Evolutionary conservation across 2,329 filamentous ascomycete species (phyloP).

Genomic region (Aplosporella prunicola): DNA sequence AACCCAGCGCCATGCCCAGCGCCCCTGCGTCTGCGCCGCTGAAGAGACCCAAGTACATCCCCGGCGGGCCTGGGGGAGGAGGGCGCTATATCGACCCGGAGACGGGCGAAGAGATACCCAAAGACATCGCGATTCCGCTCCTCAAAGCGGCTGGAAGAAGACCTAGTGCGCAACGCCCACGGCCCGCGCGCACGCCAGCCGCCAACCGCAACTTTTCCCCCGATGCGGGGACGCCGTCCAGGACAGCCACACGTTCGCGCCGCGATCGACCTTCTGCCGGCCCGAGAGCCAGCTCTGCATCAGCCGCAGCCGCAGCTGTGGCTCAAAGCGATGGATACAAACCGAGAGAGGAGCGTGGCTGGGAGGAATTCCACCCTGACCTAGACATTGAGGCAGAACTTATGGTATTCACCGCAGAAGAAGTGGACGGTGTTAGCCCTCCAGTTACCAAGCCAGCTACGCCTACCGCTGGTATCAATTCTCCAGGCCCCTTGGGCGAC

Average conservation of each 20-base stretch:
- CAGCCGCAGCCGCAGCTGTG: slow-evolving; percentile 75
- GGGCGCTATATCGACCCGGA: slow-evolving; percentile 74
- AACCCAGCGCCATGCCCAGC: slow-evolving; percentile 10
- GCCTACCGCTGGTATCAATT: slow-evolving; percentile 16
- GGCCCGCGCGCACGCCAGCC: slow-evolving; percentile 34
- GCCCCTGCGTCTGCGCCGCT: slow-evolving; percentile 31
- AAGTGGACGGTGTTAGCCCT: slow-evolving; percentile 64
- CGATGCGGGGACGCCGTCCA: slow-evolving; percentile 15
- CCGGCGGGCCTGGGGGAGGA: slow-evolving; percentile 77
- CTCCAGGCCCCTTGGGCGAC: slow-evolving; percentile 19
- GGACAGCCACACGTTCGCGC: slow-evolving; percentile 28
- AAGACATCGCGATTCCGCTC: slow-evolving; percentile 10
- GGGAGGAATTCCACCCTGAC: slow-evolving; percentile 96
- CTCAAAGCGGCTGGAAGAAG: slow-evolving; percentile 8
- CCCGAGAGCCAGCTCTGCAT: slow-evolving; percentile 71
- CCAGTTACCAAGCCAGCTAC: slow-evolving; percentile 39
- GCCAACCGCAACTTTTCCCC: slow-evolving; percentile 29
- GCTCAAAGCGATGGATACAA: slow-evolving; percentile 95
- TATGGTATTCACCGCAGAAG: slow-evolving; percentile 68
- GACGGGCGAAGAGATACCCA: slow-evolving; percentile 39
- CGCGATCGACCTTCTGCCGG: slow-evolving; percentile 37
- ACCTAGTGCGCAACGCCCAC: slow-evolving; percentile 8
- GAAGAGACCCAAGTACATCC: slow-evolving; percentile 57
- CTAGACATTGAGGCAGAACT: slow-evolving; percentile 80
- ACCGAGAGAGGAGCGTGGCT: slow-evolving; percentile 88